Conservation (phyloP, 2,329 filamentous ascomycete genomes). For the Pyrenochaeta sp. region DNA sequence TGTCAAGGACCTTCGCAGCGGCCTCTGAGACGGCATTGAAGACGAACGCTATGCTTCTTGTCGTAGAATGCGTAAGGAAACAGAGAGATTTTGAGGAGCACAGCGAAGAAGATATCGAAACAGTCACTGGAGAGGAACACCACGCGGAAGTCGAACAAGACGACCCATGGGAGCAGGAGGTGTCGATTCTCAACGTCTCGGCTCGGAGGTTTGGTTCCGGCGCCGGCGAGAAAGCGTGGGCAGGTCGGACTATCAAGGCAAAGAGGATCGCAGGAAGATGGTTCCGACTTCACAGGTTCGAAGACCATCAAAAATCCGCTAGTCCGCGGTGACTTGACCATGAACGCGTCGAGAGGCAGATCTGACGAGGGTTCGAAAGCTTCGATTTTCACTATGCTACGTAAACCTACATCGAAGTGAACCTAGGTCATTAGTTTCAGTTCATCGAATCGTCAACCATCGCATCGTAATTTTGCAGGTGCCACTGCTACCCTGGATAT, state of each 20-base stretch:
- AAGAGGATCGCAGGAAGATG: constrained; percentile 55
- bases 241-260: constrained; percentile 57
- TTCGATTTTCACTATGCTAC: constrained; percentile 16
- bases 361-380: constrained; percentile 14
- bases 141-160: constrained; percentile 8
- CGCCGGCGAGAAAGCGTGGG: constrained; percentile 52
- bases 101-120: constrained; percentile 63
- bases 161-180: constrained; percentile 56
- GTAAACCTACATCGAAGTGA: constrained; percentile 12
- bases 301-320: constrained; percentile 7
- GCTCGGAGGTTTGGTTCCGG: constrained; percentile 50
- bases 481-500: constrained; percentile 23
- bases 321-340: constrained; percentile 14
- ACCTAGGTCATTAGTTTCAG: constrained; percentile 16
- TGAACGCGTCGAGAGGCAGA: not conserved
- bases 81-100: constrained; percentile 53
- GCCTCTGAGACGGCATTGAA: constrained; percentile 67
- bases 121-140: constrained; percentile 27
- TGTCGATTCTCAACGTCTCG: constrained; percentile 59
- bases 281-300: constrained; percentile 47
- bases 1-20: constrained; percentile 68
- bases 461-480: constrained; percentile 33
- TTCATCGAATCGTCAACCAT: constrained; percentile 37
- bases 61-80: constrained; percentile 51
- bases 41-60: constrained; percentile 46